These are phyloP conservation scores for Apophysomyces sp. DNA, from an alignment of 371 early-diverging fungal species.

Conservation along the genomic window DNA sequence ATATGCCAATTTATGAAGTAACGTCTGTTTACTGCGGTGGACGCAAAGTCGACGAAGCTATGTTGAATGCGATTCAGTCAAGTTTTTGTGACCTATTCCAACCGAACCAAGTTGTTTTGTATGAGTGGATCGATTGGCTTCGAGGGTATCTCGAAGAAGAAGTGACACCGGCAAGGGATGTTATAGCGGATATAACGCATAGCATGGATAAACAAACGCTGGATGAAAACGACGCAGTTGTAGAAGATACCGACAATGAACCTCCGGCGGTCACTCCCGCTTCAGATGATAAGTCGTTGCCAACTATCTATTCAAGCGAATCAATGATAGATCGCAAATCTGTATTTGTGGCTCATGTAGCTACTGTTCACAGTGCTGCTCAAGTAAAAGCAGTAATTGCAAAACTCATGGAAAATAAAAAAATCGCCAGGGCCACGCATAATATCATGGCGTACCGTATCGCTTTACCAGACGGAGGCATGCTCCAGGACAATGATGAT, in stretches of 20 bases:
- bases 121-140: slow-evolving; percentile 76
- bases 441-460: slow-evolving; percentile 91
- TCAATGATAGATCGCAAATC: slow-evolving; percentile 82
- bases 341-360: slow-evolving; percentile 83
- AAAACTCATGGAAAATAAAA: slow-evolving; percentile 68
- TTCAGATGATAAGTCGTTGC: slow-evolving; percentile 21
- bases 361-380: slow-evolving; percentile 54
- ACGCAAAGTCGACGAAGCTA: slow-evolving; percentile 39
- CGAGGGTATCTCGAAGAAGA: slow-evolving; percentile 55
- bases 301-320: slow-evolving; percentile 42
- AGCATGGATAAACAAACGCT: slow-evolving; percentile 1
- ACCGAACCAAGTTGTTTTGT: slow-evolving; percentile 71
- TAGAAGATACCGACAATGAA: slow-evolving; percentile 1
- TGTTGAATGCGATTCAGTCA: slow-evolving; percentile 49
- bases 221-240: slow-evolving; percentile 9
- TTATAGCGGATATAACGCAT: slow-evolving; percentile 2
- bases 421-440: slow-evolving; percentile 85
- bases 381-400: slow-evolving; percentile 63
- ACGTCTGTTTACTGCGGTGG: slow-evolving; percentile 64
- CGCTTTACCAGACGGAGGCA: slow-evolving; percentile 48
- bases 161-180: slow-evolving; percentile 14
- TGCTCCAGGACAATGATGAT: slow-evolving; percentile 77
- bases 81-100: slow-evolving; percentile 60
- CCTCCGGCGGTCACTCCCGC: background rate
- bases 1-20: slow-evolving; percentile 72